Conservation (phyloP, 1,284 basidiomycete species). For the Malassezia sympodialis region DNA sequence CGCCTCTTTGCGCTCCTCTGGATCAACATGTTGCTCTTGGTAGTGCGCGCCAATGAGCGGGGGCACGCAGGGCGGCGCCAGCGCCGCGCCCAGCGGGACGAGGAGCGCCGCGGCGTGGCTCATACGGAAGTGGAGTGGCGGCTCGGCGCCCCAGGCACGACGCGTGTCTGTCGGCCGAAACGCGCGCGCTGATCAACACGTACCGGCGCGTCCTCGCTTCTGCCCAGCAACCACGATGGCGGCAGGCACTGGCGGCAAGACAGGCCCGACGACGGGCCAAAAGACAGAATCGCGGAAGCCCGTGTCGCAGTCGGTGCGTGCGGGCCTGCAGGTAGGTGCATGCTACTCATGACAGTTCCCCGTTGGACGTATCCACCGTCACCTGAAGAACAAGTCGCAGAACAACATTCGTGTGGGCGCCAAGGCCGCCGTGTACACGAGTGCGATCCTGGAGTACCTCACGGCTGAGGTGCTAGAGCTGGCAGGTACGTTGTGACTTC, state of each 20-base stretch:
- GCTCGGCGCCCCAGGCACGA: not conserved
- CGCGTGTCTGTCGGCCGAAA: conserved; percentile 9
- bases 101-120: conserved; percentile 10
- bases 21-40: too few species aligned
- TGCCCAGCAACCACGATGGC: conserved; percentile 9
- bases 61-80: not conserved
- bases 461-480: conserved; percentile 82
- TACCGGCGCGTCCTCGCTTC: not conserved
- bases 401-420: conserved; percentile 86
- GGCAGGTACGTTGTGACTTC: conserved; percentile 57
- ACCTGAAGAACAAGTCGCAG: conserved; percentile 82
- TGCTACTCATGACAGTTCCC: conserved; percentile 58
- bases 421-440: conserved; percentile 83
- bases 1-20: not conserved
- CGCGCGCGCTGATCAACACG: not conserved
- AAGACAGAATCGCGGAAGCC: conserved; percentile 16
- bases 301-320: conserved; percentile 17
- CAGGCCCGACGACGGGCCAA: conserved; percentile 11
- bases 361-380: conserved; percentile 87
- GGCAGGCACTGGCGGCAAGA: conserved; percentile 17
- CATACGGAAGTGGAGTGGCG: conserved; percentile 3
- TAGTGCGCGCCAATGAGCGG: not conserved
- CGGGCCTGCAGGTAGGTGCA: conserved; percentile 15
- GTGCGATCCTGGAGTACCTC: conserved; percentile 78
- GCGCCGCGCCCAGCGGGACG: conserved; percentile 14